Base-by-base conservation (phyloP, 2,329 filamentous ascomycete species). In the Pseudocercospora vitis region DNA sequence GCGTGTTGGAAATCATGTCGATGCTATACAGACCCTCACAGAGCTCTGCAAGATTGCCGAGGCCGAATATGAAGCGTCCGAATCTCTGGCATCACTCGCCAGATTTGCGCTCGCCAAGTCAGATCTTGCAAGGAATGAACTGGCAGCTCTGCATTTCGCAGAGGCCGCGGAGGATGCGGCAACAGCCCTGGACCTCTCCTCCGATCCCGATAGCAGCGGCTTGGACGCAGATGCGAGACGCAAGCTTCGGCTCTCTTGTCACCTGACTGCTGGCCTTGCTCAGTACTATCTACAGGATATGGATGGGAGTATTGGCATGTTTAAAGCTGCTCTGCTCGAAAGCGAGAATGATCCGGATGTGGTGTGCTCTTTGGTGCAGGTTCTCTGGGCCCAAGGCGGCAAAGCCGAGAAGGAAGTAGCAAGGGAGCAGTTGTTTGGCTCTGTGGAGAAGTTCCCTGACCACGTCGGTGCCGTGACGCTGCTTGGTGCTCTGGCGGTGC, bases 371-470 rank as follows among this genome's bases (percentile, higher is more conserved):
- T 78, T 97, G 9, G 88, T 91, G 0, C 90, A 97, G 71, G 88
- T 97, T 0, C 79, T 97, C 0, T 99, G 94, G 92, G 91, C 91
- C 0, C 90, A 89, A 60, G 91, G 89, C 7, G 84, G 85, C 0
- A 82, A 86, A 5, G 79, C 85, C 0, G 88, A 91, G 51, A 83
- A 86, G 42, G 83, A 86, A 46, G 84, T 88, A 57, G 91, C 92
- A 12, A 82, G 90, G 3, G 84, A 88, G 48, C 82, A 89, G 59
- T 79, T 99, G 0, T 92, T 96, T 65, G 85, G 85, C 11, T 85
- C 88, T 29, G 85, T 96, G 9, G 89, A 91, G 63, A 80, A 77
- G 47, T 75, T 87, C 46, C 83, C 89, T 0, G 81, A 85, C 1
- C 91, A 97, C 61, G 81, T 95, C 1, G 86, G 86, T 58, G 87